These are phyloP conservation scores for Nephelium lappaceum DNA, from an alignment of 345 rosid species.

Conservation along the genomic window DNA sequence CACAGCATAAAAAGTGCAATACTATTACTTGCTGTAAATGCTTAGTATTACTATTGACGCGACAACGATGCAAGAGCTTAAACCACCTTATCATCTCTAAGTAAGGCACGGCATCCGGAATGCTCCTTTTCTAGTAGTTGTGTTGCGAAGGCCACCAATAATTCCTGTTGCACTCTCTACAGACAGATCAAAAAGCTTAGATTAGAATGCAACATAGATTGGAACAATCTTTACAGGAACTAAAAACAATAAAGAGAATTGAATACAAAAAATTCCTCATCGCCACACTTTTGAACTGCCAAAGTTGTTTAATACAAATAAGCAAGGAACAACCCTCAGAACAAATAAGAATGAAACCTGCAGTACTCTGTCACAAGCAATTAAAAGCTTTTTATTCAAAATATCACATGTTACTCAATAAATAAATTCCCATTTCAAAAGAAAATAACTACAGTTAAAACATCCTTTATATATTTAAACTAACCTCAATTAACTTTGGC, in stretches of 20 bases:
- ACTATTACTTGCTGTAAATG: not conserved
- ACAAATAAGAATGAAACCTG: not conserved
- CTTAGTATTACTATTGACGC: not conserved
- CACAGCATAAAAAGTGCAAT: constrained; percentile 3
- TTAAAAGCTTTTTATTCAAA: not conserved
- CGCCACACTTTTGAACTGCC: not conserved
- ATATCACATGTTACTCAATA: not conserved
- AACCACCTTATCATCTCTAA: constrained; percentile 88
- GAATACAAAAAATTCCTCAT: not conserved
- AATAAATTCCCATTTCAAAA: not conserved
- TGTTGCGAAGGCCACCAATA: constrained; percentile 64
- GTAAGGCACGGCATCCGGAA: constrained; percentile 90
- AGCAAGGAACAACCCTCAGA: not conserved
- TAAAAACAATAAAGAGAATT: not conserved
- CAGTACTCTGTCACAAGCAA: not conserved
- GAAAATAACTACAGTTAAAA: not conserved
- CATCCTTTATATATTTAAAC: constrained; percentile 28
- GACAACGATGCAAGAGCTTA: constrained; percentile 4
- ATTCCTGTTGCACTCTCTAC: constrained; percentile 91
- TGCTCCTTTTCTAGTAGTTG: constrained; percentile 85
- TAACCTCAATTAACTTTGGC: constrained; percentile 87
- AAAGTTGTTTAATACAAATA: not conserved
- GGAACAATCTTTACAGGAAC: not conserved
- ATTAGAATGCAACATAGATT: constrained; percentile 10
- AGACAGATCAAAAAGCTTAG: constrained; percentile 16